These are phyloP conservation scores for Kodamaea arcana DNA, from an alignment of 1,139 yeast genomes.

Conservation along the genomic window DNA sequence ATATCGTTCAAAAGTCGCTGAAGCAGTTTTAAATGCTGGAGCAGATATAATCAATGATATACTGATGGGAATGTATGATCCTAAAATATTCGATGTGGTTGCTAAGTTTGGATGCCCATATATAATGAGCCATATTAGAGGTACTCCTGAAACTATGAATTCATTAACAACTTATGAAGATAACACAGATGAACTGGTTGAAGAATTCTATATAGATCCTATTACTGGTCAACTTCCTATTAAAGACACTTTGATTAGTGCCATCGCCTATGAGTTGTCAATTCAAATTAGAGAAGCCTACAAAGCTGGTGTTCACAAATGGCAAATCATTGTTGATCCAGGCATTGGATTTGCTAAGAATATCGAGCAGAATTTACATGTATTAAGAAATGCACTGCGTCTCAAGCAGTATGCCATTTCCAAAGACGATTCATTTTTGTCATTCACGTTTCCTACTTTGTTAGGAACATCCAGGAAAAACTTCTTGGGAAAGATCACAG, in stretches of 20 bases:
- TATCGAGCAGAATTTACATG: conserved; percentile 58
- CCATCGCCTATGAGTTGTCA: conserved; percentile 63
- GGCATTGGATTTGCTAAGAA: conserved; percentile 93
- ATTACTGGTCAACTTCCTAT: conserved; percentile 16
- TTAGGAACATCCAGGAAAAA: conserved; percentile 86
- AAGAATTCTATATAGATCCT: conserved; percentile 36
- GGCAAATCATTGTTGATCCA: conserved; percentile 93
- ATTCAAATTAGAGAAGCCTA: conserved; percentile 55
- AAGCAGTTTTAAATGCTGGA: conserved; percentile 63
- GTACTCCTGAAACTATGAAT: conserved; percentile 73
- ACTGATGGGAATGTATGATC: conserved; percentile 75
- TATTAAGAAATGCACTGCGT: conserved; percentile 56
- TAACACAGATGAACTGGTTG: conserved; percentile 35
- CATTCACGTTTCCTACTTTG: conserved; percentile 59
- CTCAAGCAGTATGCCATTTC: conserved; percentile 49
- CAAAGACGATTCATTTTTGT: conserved; percentile 26
- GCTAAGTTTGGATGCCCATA: conserved; percentile 73
- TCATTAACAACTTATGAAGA: conserved; percentile 51
- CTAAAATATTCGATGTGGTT: conserved; percentile 58
- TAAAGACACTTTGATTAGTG: conserved; percentile 35
- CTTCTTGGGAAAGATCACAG: conserved; percentile 73
- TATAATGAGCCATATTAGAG: conserved; percentile 80
- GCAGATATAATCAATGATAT: conserved; percentile 92
- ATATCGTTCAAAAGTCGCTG: conserved; percentile 72
- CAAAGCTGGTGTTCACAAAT: conserved; percentile 63